Evolutionary conservation across 768 basidiomycete genomes (phyloP).

Genomic region (Podaxis carcinomalis): DNA sequence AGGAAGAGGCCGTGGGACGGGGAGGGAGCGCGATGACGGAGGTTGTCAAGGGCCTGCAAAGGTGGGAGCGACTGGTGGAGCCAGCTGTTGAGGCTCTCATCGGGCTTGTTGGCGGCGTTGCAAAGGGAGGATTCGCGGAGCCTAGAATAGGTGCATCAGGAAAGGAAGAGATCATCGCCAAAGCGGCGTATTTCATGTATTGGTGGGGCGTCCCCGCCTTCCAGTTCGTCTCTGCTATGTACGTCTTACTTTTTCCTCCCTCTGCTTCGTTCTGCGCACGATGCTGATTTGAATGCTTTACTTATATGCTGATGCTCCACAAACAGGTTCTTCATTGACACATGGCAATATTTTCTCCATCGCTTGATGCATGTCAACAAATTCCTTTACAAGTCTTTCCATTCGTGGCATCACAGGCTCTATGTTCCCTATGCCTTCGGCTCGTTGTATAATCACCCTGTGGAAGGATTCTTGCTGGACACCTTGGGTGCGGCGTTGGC

Average conservation of each 20-base stretch:
- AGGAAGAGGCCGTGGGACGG: conserved; percentile 27
- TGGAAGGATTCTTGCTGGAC: conserved; percentile 93
- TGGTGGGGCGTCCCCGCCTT: conserved; percentile 88
- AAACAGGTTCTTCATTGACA: conserved; percentile 86
- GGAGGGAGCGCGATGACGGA: conserved; percentile 9
- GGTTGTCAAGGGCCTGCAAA: background rate
- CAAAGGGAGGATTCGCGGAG: background rate
- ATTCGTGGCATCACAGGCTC: conserved; percentile 92
- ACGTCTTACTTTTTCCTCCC: conserved; percentile 29
- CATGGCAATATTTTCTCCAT: conserved; percentile 98
- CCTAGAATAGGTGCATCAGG: background rate
- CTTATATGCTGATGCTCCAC: too few relatives aligned
- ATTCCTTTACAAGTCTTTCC: conserved; percentile 86
- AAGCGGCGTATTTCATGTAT: conserved; percentile 61
- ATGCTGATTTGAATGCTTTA: too few relatives aligned
- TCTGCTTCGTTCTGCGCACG: background rate
- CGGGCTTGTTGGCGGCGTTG: background rate
- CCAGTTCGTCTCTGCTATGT: conserved; percentile 83
- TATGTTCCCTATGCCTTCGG: conserved; percentile 98
- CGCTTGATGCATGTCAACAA: conserved; percentile 88
- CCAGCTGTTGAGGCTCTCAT: background rate
- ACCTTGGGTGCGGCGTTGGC: conserved; percentile 76
- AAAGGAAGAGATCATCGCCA: conserved; percentile 24
- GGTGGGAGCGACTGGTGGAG: conserved; percentile 8
- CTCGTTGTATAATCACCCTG: conserved; percentile 93